Evolutionary conservation across 2,329 filamentous ascomycete genomes (phyloP), one percentile per base, ranked within the genome.

Genomic region (Ascochyta pisi): DNA sequence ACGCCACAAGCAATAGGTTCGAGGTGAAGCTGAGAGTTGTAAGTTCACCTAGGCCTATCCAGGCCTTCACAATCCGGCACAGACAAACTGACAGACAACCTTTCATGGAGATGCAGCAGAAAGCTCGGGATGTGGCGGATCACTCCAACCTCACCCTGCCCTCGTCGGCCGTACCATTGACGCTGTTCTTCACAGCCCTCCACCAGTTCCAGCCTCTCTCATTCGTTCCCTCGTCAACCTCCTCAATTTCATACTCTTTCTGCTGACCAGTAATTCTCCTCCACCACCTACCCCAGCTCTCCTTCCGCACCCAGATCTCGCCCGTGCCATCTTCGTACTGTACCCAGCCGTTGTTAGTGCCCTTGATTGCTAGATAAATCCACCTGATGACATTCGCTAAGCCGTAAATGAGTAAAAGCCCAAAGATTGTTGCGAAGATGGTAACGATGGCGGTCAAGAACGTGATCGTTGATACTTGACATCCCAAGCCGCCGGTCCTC

Each of bases 401-500:
- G 7, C 63, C 67, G 33, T 73, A 76, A 13, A 80, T 54, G 1
- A 78, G 55, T 0, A 76, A 8, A 0, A 79, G 56, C 2, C 73
- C 77, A 12, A 73, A 70, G 3, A 81, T 57, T 0, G 78, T 80
- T 26, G 69, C 73, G 33, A 79, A 70, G 39, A 81, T 73, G 2
- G 79, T 78, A 7, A 78, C 70, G 16, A 80, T 61, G 4, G 77
- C 70, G 34, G 77, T 77, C 31, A 81, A 64, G 24, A 80, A 73
- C 0, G 78, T 81, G 7, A 77, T 78, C 6, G 79, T 81, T 0
- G 78, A 81, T 44, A 79, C 79, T 47, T 76, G 73, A 57, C 79
- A 81, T 19, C 79, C 79, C 0, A 81, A 63, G 6, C 77, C 70
- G 16, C 67, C 65, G 9, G 79, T 81, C 3, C 79, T 73, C 6